Evolutionary conservation across 1,284 basidiomycete species (phyloP).

Genomic region (Phlebopus sp.): DNA sequence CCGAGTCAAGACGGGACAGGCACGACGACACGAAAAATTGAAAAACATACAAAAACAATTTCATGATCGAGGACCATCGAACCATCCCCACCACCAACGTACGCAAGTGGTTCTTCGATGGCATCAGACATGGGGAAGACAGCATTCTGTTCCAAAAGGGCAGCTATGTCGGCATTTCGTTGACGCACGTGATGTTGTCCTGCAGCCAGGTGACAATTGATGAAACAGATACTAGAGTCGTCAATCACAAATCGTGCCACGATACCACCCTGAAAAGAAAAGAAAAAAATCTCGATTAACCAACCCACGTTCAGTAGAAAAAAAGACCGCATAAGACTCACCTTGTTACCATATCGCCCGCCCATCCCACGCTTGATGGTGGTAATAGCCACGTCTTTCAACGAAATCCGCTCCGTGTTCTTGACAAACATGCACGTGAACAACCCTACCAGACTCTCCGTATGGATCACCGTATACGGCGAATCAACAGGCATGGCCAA

Average conservation of each 20-base stretch:
- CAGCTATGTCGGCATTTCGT: conserved; percentile 84
- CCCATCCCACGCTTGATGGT: conserved; percentile 91
- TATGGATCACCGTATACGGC: conserved; percentile 77
- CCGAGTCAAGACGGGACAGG: conserved; percentile 1
- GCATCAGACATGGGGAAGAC: conserved; percentile 55
- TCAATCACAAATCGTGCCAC: conserved; percentile 87
- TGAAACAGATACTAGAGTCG: conserved; percentile 89
- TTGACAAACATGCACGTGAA: conserved; percentile 89
- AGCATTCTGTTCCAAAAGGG: conserved; percentile 79
- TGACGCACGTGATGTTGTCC: conserved; percentile 82
- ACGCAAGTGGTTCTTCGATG: conserved; percentile 57
- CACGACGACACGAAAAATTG: neutral
- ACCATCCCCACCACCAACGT: conserved; percentile 89
- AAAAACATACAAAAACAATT: conserved; percentile 72
- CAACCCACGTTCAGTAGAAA: neutral
- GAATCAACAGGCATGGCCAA: conserved; percentile 64
- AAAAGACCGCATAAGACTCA: conserved; percentile 30
- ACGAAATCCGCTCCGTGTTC: conserved; percentile 49
- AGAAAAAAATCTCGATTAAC: neutral
- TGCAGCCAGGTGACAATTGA: conserved; percentile 96
- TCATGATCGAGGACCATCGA: conserved; percentile 95
- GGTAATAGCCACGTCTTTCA: conserved; percentile 74
- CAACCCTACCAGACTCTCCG: conserved; percentile 89
- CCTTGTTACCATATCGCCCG: conserved; percentile 94
- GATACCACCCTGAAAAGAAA: conserved; percentile 95